phyloP scores from a whole-genome alignment of 2,329 filamentous ascomycete genomes.

The Colletotrichum trifolii region DNA sequence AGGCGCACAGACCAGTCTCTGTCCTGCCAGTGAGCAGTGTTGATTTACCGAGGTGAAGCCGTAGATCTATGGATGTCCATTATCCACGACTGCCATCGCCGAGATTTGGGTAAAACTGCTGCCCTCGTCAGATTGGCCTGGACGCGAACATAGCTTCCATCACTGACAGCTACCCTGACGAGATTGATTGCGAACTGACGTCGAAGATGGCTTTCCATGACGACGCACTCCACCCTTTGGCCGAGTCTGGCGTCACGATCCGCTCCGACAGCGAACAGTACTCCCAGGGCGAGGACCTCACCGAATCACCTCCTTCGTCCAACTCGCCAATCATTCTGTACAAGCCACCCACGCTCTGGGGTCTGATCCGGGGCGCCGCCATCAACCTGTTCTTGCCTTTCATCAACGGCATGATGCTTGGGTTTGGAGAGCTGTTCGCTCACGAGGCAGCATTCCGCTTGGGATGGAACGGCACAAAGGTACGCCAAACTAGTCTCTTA shows the following conservation, averaged over 20 bases:
- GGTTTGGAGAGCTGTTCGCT: constrained; percentile 95
- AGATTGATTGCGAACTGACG: neutral
- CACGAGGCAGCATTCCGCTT: constrained; percentile 94
- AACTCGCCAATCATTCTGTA: constrained; percentile 84
- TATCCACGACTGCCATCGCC: constrained; percentile 13
- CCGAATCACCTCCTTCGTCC: constrained; percentile 70
- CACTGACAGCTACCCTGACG: neutral
- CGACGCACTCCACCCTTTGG: constrained; percentile 60
- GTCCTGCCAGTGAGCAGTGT: constrained; percentile 7
- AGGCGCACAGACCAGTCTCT: neutral
- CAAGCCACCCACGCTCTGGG: constrained; percentile 88
- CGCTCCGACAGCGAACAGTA: constrained; percentile 88
- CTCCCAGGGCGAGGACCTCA: constrained; percentile 72
- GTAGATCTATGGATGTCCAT: constrained; percentile 4
- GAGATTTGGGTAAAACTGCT: constrained; percentile 28
- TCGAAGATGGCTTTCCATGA: constrained; percentile 63
- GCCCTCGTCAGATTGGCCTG: constrained; percentile 7
- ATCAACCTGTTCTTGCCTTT: constrained; percentile 98
- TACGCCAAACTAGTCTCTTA: constrained; percentile 55
- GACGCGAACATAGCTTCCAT: constrained; percentile 7
- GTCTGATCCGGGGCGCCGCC: constrained; percentile 84
- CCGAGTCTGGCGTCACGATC: constrained; percentile 80
- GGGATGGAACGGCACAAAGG: constrained; percentile 95
- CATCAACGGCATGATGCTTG: constrained; percentile 97
- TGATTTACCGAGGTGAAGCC: constrained; percentile 36